Conservation (phyloP, 2,329 filamentous ascomycete species). For the Nemania sp. region DNA sequence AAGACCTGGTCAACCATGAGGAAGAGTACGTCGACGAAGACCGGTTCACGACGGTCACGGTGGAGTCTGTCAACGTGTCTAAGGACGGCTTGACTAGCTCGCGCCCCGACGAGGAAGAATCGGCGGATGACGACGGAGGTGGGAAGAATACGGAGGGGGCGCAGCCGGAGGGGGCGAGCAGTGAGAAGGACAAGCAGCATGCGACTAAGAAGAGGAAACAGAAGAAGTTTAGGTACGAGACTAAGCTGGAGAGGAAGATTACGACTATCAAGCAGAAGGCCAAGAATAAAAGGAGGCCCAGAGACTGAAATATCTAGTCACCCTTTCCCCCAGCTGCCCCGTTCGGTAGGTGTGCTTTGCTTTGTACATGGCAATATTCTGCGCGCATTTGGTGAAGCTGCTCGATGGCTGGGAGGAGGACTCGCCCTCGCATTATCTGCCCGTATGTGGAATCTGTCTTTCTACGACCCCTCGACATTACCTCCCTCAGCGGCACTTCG, state of each 20-base stretch:
- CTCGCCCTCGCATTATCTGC: slow-evolving; percentile 18
- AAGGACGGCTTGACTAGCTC: slow-evolving; percentile 67
- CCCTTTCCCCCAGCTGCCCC: slow-evolving; percentile 30
- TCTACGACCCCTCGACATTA: slow-evolving; percentile 15
- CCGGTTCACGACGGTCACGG: slow-evolving; percentile 90
- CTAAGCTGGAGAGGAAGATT: slow-evolving; percentile 80
- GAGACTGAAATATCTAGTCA: slow-evolving; percentile 34
- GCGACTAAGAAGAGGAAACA: slow-evolving; percentile 80
- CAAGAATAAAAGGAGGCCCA: slow-evolving; percentile 54
- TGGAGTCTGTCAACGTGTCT: slow-evolving; percentile 84
- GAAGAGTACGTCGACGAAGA: slow-evolving; percentile 97
- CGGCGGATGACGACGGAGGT: slow-evolving; percentile 42
- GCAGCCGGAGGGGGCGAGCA: slow-evolving; percentile 6
- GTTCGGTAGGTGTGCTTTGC: slow-evolving; percentile 26
- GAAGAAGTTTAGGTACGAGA: slow-evolving; percentile 94
- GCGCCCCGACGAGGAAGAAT: slow-evolving; percentile 52
- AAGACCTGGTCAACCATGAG: slow-evolving; percentile 69
- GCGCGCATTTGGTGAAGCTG: slow-evolving; percentile 12
- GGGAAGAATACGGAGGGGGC: slow-evolving; percentile 28
- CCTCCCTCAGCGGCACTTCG: slow-evolving; percentile 16
- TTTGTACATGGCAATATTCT: slow-evolving; percentile 20
- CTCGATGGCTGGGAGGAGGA: slow-evolving; percentile 10
- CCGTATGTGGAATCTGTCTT: slow-evolving; percentile 19
- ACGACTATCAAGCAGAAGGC: slow-evolving; percentile 72
- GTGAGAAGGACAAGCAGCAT: slow-evolving; percentile 44